Evolutionary conservation across 148 eudicot genomes (phyloP).

Genomic region (Beta vulgaris): DNA sequence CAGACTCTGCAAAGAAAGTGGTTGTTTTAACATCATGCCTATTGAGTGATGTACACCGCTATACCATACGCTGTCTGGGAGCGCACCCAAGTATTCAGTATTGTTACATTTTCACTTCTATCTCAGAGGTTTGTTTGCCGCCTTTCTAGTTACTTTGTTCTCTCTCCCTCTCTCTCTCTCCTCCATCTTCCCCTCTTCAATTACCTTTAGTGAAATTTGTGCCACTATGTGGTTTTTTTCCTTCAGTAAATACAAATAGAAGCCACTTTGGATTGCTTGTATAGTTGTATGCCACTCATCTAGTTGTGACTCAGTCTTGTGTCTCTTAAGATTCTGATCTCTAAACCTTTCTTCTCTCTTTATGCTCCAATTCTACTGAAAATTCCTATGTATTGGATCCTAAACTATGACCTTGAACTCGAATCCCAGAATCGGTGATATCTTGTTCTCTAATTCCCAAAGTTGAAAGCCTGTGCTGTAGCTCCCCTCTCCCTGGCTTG

Average conservation of each 20-base stretch:
- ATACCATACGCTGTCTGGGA: conserved; percentile 76
- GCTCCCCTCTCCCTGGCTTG: too few species aligned
- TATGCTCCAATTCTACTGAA: neutral
- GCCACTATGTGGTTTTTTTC: neutral
- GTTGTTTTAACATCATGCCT: conserved; percentile 76
- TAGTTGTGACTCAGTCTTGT: neutral
- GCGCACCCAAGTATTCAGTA: conserved; percentile 48
- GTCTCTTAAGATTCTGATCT: neutral
- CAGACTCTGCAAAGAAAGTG: conserved; percentile 51
- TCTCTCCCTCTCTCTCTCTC: neutral
- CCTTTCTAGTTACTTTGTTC: neutral
- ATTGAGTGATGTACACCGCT: conserved; percentile 91
- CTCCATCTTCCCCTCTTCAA: neutral
- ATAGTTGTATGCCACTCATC: neutral
- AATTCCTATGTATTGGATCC: neutral
- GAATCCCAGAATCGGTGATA: neutral
- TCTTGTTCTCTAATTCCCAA: neutral
- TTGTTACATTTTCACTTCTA: conserved; percentile 75
- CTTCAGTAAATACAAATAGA: too few species aligned
- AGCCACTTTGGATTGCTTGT: neutral
- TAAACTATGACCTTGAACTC: neutral
- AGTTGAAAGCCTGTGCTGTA: neutral
- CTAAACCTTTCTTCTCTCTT: neutral
- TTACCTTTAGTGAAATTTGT: neutral
- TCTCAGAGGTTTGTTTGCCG: conserved; percentile 72